Conservation (phyloP, 1,284 basidiomycete genomes). For the Irpex sp. region DNA sequence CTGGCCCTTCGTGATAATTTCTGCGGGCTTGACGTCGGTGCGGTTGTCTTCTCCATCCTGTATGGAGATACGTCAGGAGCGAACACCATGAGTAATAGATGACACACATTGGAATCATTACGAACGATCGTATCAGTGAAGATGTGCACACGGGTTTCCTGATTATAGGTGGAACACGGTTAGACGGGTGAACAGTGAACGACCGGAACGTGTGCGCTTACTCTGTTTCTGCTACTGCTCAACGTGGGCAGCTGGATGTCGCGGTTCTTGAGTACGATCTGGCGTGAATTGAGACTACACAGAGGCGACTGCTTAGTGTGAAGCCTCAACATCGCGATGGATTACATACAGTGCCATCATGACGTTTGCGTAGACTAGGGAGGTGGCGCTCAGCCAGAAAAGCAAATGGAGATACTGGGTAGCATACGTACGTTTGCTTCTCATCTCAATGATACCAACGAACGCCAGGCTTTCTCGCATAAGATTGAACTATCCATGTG, state of each 20-base stretch:
- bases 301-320: background rate
- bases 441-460: background rate
- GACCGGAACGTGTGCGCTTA: background rate
- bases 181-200: too few relatives aligned
- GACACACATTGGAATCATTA: too few relatives aligned
- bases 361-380: background rate
- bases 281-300: background rate
- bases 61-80: too few relatives aligned
- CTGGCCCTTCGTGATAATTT: too few relatives aligned
- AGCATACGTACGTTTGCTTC: background rate
- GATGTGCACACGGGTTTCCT: too few relatives aligned
- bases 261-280: background rate
- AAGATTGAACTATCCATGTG: background rate
- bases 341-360: background rate
- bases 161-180: too few relatives aligned
- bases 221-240: background rate
- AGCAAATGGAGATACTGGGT: background rate
- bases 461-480: background rate
- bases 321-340: background rate
- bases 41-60: too few relatives aligned
- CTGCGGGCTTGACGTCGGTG: too few relatives aligned
- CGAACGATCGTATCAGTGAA: too few relatives aligned
- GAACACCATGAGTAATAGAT: too few relatives aligned
- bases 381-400: background rate
- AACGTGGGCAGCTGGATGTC: background rate